Percentiles rank a stretch among this genome's conserved stretches.
Conservation (phyloP, 2,329 filamentous ascomycete genomes). For the Fusarium citri region DNA sequence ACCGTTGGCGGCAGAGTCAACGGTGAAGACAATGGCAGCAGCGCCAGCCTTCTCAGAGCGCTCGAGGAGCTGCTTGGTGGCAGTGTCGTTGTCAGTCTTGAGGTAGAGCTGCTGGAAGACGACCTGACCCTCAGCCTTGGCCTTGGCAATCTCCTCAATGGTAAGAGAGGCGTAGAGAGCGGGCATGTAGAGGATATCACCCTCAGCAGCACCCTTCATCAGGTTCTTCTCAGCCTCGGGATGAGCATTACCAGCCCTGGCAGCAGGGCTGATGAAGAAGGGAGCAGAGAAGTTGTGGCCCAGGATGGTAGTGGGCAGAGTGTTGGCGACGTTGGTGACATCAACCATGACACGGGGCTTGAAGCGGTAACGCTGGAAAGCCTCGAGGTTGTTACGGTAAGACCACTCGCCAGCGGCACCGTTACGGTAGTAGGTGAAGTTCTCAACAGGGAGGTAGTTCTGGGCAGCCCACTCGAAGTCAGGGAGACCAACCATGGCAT, state of each 20-base stretch:
- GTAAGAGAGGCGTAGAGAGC: slow-evolving; percentile 50
- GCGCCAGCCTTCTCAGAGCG: slow-evolving; percentile 50
- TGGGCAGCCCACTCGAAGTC: slow-evolving; percentile 67
- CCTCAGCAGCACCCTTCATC: slow-evolving; percentile 60
- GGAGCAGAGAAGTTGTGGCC: slow-evolving; percentile 65
- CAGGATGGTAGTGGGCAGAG: slow-evolving; percentile 60
- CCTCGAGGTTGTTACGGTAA: slow-evolving; percentile 68
- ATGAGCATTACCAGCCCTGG: slow-evolving; percentile 59
- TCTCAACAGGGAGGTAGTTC: slow-evolving; percentile 57
- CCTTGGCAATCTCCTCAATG: slow-evolving; percentile 54
- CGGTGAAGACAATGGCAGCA: slow-evolving; percentile 53
- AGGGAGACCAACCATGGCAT: slow-evolving; percentile 60
- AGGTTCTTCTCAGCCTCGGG: slow-evolving; percentile 61
- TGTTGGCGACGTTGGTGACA: slow-evolving; percentile 57
- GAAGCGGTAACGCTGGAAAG: slow-evolving; percentile 61
- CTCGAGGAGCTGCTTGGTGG: slow-evolving; percentile 48
- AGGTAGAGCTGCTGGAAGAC: slow-evolving; percentile 54
- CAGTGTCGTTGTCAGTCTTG: slow-evolving; percentile 48
- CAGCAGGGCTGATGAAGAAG: slow-evolving; percentile 66
- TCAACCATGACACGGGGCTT: slow-evolving; percentile 63
- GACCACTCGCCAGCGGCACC: slow-evolving; percentile 67
- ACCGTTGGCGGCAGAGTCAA: slow-evolving; percentile 55
- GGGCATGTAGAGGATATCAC: slow-evolving; percentile 63
- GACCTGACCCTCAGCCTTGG: slow-evolving; percentile 52
- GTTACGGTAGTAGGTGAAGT: slow-evolving; percentile 69